Evolutionary conservation across 768 basidiomycete species (phyloP).

Genomic region (Collybia nuda): DNA sequence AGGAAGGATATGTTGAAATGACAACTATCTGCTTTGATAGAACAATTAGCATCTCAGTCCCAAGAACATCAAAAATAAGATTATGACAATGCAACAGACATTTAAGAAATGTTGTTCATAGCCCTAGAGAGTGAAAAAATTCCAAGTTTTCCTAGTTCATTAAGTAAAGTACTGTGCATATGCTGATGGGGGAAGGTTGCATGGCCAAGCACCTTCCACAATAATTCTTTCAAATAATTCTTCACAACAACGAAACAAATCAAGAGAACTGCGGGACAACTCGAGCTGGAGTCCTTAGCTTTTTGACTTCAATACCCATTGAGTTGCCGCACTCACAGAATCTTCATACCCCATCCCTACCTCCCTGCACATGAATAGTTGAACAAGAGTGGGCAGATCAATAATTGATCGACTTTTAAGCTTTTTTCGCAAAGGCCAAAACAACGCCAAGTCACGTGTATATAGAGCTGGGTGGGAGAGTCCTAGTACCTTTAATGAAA

Average conservation of each 20-base stretch:
- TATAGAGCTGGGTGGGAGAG: slow-evolving; percentile 49
- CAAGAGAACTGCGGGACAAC: slow-evolving; percentile 46
- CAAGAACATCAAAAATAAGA: no score
- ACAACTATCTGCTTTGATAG: no score
- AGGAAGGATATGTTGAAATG: no score
- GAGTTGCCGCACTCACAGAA: slow-evolving; percentile 36
- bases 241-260: slow-evolving; percentile 53
- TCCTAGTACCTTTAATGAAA: slow-evolving; percentile 41
- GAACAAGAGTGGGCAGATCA: slow-evolving; percentile 39
- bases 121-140: no score
- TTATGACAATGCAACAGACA: no score
- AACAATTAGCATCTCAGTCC: no score
- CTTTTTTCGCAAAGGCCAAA: slow-evolving; percentile 46
- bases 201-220: slow-evolving; percentile 48
- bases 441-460: slow-evolving; percentile 56
- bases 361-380: slow-evolving; percentile 43
- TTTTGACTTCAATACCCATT: slow-evolving; percentile 5
- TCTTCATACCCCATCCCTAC: slow-evolving; percentile 43
- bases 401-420: slow-evolving; percentile 35
- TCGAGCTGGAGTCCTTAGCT: slow-evolving; percentile 37
- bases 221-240: slow-evolving; percentile 47
- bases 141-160: no score
- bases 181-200: slow-evolving; percentile 37
- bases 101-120: no score
- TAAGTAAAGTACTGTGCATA: slow-evolving; percentile 33